Evolutionary conservation across 129 eudicot species (phyloP).

Genomic region (Artemisia argyi): DNA sequence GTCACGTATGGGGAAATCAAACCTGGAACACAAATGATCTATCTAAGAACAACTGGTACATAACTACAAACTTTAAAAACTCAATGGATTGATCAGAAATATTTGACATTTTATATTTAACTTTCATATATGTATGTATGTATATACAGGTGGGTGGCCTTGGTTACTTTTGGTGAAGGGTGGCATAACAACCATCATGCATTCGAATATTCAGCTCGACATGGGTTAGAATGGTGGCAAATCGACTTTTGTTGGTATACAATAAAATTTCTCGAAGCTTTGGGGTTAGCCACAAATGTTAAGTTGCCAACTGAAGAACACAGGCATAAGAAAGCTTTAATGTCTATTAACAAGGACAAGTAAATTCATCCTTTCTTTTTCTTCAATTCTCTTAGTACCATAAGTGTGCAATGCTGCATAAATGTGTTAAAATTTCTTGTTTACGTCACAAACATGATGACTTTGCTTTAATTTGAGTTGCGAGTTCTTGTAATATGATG

Average conservation of each 20-base stretch:
- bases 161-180: conserved; percentile 61
- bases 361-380: no score
- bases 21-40: conserved; percentile 48
- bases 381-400: no score
- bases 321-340: no score
- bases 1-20: conserved; percentile 65
- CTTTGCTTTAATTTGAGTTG: no score
- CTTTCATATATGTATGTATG: background rate
- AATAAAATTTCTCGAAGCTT: conserved; percentile 39
- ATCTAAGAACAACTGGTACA: conserved; percentile 35
- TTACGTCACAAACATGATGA: no score
- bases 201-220: conserved; percentile 62
- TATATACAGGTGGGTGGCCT: conserved; percentile 54
- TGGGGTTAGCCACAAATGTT: conserved; percentile 64
- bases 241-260: conserved; percentile 60
- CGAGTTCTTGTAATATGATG: no score
- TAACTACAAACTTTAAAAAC: no score
- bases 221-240: conserved; percentile 71
- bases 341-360: no score
- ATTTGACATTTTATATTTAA: no score
- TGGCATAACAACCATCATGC: conserved; percentile 82
- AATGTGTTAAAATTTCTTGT: no score
- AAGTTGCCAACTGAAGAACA: conserved; percentile 51
- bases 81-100: no score
- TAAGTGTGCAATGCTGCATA: no score